Conservation (phyloP, 805 yeast species). For the Saturnispora besseyi region DNA sequence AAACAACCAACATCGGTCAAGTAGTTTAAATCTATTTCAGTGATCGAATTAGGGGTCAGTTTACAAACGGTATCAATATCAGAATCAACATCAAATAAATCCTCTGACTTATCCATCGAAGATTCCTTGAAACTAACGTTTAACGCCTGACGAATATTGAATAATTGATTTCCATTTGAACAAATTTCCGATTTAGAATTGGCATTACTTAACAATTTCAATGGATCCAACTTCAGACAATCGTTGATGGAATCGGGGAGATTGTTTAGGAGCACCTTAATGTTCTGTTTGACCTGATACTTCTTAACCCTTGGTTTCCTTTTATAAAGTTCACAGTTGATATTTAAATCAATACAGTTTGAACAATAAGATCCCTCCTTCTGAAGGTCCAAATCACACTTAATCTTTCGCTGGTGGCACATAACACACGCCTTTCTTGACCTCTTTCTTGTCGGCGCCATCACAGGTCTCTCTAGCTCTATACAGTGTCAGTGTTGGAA, state of each 20-base stretch:
- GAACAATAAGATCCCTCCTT: constrained; percentile 39
- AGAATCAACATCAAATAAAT: not conserved
- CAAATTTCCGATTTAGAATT: not conserved
- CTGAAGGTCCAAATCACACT: constrained; percentile 56
- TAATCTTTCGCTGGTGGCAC: constrained; percentile 73
- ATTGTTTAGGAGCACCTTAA: constrained; percentile 10
- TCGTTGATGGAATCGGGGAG: constrained; percentile 6
- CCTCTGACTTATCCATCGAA: not conserved
- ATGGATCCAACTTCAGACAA: constrained; percentile 13
- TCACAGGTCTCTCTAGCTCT: not conserved
- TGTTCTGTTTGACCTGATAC: constrained; percentile 17
- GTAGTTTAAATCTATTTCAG: constrained; percentile 15
- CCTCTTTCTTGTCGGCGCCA: constrained; percentile 36
- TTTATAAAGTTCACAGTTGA: constrained; percentile 64
- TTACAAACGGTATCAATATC: not conserved
- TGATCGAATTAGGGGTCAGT: constrained; percentile 4
- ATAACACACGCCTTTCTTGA: constrained; percentile 66
- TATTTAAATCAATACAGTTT: constrained; percentile 62
- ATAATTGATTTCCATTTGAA: not conserved
- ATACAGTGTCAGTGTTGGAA: not conserved
- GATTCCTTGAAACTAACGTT: not conserved
- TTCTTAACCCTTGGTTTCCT: constrained; percentile 48
- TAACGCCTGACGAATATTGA: not conserved
- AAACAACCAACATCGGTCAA: constrained; percentile 47
- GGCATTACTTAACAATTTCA: constrained; percentile 10